Percentiles rank a stretch among this genome's conserved stretches.
Evolutionary conservation across 2,329 filamentous ascomycete genomes (phyloP).

Genomic region (Neurospora sp.): DNA sequence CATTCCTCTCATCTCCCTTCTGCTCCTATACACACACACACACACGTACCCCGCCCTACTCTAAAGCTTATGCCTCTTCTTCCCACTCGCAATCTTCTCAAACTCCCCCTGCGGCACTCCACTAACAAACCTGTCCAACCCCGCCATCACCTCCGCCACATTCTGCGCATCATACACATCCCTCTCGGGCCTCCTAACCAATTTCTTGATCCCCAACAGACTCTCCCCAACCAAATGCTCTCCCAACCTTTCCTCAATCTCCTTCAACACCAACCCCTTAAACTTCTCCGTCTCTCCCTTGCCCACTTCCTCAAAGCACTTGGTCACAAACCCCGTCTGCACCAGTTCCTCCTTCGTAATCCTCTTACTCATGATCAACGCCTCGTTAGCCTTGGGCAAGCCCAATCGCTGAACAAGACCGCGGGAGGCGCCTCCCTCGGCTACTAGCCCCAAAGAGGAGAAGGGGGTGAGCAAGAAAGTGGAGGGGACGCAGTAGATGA

Average conservation of each 20-base stretch:
- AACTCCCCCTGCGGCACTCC: slow-evolving; percentile 88
- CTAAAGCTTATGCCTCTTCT: slow-evolving; percentile 91
- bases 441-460: slow-evolving; percentile 76
- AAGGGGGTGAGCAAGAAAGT: slow-evolving; percentile 88
- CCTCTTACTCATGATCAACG: slow-evolving; percentile 78
- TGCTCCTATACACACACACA: background rate
- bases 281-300: slow-evolving; percentile 61
- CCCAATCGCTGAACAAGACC: slow-evolving; percentile 76
- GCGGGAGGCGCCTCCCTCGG: slow-evolving; percentile 73
- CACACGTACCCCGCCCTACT: background rate
- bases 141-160: slow-evolving; percentile 75
- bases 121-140: slow-evolving; percentile 67
- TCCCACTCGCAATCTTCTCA: slow-evolving; percentile 67
- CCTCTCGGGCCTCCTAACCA: slow-evolving; percentile 65
- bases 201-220: slow-evolving; percentile 71
- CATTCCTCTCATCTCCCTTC: background rate
- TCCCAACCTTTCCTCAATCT: slow-evolving; percentile 74
- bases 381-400: slow-evolving; percentile 76
- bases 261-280: slow-evolving; percentile 56
- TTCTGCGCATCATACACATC: slow-evolving; percentile 68
- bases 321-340: slow-evolving; percentile 73
- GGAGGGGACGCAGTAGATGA: slow-evolving; percentile 76
- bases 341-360: slow-evolving; percentile 66
- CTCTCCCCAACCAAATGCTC: slow-evolving; percentile 71
- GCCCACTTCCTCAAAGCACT: slow-evolving; percentile 52